Conservation (phyloP, 1,284 basidiomycete genomes). For the Boletellus deceptivus region DNA sequence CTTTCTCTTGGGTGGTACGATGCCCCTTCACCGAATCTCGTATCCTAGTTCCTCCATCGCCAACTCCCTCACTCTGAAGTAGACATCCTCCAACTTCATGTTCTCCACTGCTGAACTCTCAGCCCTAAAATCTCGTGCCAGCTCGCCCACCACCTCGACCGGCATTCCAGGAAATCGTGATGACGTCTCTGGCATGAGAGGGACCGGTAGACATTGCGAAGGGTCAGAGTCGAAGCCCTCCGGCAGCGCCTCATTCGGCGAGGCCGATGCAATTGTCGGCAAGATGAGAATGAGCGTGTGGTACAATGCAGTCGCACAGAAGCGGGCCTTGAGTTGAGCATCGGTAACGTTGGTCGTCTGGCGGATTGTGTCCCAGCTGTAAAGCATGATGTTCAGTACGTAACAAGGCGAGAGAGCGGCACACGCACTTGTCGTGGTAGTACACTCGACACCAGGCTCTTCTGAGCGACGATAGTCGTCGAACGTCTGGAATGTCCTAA, state of each 20-base stretch:
- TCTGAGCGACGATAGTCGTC: conserved; percentile 67
- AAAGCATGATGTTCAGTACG: conserved; percentile 5
- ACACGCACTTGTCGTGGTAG: conserved; percentile 79
- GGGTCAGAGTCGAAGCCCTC: conserved; percentile 54
- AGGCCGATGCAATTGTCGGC: conserved; percentile 26
- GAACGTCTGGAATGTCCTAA: conserved; percentile 66
- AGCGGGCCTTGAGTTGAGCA: conserved; percentile 62
- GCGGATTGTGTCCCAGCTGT: conserved; percentile 70
- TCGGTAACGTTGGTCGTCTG: conserved; percentile 70
- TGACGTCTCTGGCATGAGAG: conserved; percentile 54
- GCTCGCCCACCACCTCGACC: conserved; percentile 55
- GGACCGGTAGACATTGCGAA: conserved; percentile 51
- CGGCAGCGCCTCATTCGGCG: conserved; percentile 37
- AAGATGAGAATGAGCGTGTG: conserved; percentile 52
- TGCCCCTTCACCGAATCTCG: conserved; percentile 16
- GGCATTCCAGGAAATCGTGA: conserved; percentile 71
- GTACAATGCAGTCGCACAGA: conserved; percentile 70
- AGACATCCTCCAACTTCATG: conserved; percentile 57
- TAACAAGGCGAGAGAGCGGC: conserved; percentile 4
- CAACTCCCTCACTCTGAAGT: conserved; percentile 58
- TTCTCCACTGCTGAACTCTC: conserved; percentile 58
- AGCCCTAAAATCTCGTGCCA: conserved; percentile 55
- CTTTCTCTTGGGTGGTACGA: neutral
- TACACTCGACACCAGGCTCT: conserved; percentile 87
- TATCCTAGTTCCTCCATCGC: conserved; percentile 46